A percentile compares a stretch with the other conserved stretches of the same genome.
Evolutionary conservation across 257 asterid species (phyloP).

Genomic region (Coffea eugenioides): DNA sequence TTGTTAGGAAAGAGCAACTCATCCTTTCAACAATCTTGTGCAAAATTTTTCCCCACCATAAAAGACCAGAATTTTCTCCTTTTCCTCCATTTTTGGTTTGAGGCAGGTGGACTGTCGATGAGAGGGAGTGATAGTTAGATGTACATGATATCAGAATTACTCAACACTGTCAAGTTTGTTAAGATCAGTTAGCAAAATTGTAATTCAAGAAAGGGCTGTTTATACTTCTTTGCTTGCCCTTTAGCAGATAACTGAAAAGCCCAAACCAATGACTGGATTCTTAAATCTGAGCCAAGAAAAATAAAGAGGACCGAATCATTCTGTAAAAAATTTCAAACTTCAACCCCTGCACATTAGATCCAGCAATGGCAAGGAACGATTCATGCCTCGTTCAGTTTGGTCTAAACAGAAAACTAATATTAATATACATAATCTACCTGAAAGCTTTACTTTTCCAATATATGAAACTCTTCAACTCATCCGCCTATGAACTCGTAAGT

Average conservation of each 20-base stretch:
- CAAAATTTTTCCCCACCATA: neutral
- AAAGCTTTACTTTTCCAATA: neutral
- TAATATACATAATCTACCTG: no score
- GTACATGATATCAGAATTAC: neutral
- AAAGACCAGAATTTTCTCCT: neutral
- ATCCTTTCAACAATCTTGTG: neutral
- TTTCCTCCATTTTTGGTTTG: neutral
- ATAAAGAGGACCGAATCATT: neutral
- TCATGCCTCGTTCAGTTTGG: neutral
- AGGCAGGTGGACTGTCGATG: neutral
- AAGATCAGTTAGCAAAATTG: neutral
- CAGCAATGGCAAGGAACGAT: neutral
- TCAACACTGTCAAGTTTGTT: no score
- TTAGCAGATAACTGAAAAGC: neutral
- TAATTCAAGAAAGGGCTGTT: neutral
- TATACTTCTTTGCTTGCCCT: neutral
- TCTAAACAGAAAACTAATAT: neutral
- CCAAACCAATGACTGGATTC: neutral
- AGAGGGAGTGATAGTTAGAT: neutral
- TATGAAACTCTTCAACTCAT: neutral
- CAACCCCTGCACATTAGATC: no score
- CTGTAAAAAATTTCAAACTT: no score
- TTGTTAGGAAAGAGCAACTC: neutral
- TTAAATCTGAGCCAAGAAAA: neutral
- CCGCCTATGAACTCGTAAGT: neutral